Base-by-base conservation (phyloP, 1,284 basidiomycete genomes). In the Moesziomyces sp. region DNA sequence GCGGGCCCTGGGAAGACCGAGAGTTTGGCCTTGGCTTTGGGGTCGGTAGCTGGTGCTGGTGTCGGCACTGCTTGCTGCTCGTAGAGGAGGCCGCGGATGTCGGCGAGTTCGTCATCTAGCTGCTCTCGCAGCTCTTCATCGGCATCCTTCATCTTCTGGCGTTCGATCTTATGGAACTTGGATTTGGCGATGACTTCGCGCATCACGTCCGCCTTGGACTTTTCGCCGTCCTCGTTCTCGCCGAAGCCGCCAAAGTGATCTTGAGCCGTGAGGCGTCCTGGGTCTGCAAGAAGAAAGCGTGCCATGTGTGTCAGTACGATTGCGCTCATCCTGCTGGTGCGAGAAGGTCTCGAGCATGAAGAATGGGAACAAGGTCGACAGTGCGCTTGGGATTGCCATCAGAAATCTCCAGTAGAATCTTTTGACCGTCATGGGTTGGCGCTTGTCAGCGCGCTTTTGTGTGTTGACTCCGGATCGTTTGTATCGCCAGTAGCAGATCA, bases 181-280 rank as follows among this genome's bases (percentile, higher is more conserved):
- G 93, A 96, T 86, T 99, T 99, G 14, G 94, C 92, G 52, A 99
- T 94, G 52, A 99, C 91, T 85, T 99, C 97, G 1, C 92, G 90
- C 97, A 99, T 99, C 67, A 98, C 93, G 83, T 99, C 95, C 5
- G 92, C 91, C 86, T 97, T 98, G 18, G 91, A 69, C 54, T 78
- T 80, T 21, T 58, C 64, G 51, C 79, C 74, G 11, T 71, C 88
- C 40, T 89, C 88, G 52, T 90, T 90, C 19, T 90, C 91, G 46
- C 91, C 86, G 11, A 97, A 85, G 9, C 92, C 92, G 47, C 93
- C 92, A 84, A 97, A 97, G 83, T 97, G 93, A 24, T 54, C 64
- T 56, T 67, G 59, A 21, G 60, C 56, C 38, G 66, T 58, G 19
- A 74, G 55, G 47, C 72, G 62, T 18, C 71, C 71, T 19, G 70